Percentiles rank a stretch among this genome's conserved stretches.
Evolutionary conservation across 2,329 filamentous ascomycete genomes (phyloP).

Genomic region (Thyridium curvatum): DNA sequence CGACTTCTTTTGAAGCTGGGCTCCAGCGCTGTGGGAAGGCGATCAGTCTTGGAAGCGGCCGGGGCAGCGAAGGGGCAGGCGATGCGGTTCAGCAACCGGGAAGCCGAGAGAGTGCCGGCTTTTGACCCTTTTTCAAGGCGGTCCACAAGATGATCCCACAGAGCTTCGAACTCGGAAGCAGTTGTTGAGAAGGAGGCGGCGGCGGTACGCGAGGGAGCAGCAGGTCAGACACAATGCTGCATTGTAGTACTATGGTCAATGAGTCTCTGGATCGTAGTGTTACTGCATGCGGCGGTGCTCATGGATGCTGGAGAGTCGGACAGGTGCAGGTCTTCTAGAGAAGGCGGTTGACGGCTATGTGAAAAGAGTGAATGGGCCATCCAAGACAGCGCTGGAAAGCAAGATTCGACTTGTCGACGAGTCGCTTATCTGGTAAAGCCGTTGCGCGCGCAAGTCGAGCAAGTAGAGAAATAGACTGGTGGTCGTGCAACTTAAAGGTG

Average conservation of each 20-base stretch:
- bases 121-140: no score
- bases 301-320: constrained; percentile 37
- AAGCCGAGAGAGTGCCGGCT: no score
- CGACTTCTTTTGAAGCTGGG: no score
- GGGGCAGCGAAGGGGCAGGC: no score
- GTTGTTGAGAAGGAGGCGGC: constrained; percentile 10
- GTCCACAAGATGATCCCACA: no score
- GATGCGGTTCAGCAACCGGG: no score
- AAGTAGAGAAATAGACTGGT: constrained; percentile 23
- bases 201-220: constrained; percentile 24
- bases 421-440: neutral
- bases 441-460: constrained; percentile 10
- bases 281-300: constrained; percentile 43
- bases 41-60: no score
- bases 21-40: no score
- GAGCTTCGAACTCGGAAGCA: no score
- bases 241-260: constrained; percentile 42
- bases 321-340: constrained; percentile 33
- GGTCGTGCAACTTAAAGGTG: constrained; percentile 44
- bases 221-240: constrained; percentile 45
- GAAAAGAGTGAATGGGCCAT: constrained; percentile 9
- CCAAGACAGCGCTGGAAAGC: constrained; percentile 10
- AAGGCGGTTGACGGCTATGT: neutral
- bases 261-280: constrained; percentile 36
- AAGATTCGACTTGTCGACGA: constrained; percentile 1